phyloP scores from a whole-genome alignment of 1,139 yeast genomes.

The Diutina sp. region DNA sequence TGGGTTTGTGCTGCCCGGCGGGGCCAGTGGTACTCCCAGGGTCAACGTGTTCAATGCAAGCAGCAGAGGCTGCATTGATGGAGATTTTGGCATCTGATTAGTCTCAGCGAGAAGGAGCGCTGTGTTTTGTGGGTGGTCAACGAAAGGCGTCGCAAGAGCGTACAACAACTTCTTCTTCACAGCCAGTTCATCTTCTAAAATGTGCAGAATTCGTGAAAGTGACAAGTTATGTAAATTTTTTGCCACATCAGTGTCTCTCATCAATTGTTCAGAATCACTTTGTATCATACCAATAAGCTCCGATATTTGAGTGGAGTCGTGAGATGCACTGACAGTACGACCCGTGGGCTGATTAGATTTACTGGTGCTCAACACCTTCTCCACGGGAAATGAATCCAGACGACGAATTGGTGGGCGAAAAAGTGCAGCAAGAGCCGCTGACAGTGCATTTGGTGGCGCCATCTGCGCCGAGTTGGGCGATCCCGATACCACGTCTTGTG shows the following conservation, averaged over 20 bases:
- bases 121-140: conserved; percentile 21
- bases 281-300: neutral
- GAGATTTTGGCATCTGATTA: neutral
- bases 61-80: conserved; percentile 13
- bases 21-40: conserved; percentile 1
- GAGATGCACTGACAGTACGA: neutral
- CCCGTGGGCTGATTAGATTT: neutral
- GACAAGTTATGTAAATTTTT: neutral
- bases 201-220: neutral
- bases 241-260: neutral
- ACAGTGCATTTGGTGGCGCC: conserved; percentile 35
- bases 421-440: conserved; percentile 52
- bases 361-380: neutral
- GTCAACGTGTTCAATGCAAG: conserved; percentile 14
- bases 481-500: neutral
- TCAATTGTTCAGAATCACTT: neutral
- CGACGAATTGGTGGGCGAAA: conserved; percentile 20
- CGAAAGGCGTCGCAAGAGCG: conserved; percentile 67
- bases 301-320: neutral
- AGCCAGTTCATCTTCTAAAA: neutral
- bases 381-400: neutral
- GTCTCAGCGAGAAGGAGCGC: neutral
- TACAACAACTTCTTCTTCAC: conserved; percentile 42
- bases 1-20: conserved; percentile 7
- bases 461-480: neutral